These are phyloP conservation scores for Micractinium sp. DNA, from an alignment of 139 green algal genomes.

Conservation along the genomic window DNA sequence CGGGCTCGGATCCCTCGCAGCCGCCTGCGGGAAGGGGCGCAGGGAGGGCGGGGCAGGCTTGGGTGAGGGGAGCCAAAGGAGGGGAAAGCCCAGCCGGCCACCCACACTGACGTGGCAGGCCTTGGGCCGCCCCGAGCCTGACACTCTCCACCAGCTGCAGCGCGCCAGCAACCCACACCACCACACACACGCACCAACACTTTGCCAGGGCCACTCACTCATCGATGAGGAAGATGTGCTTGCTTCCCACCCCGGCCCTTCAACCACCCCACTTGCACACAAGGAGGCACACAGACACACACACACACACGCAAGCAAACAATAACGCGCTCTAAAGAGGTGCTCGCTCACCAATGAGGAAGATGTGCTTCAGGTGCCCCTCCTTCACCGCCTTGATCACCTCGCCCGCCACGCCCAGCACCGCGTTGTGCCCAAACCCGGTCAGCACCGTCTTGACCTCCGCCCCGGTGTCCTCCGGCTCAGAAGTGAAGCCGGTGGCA, in stretches of 20 bases:
- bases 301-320: not conserved
- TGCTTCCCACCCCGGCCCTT: not conserved
- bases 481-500: conserved; percentile 36
- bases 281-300: not conserved
- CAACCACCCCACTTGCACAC: not conserved
- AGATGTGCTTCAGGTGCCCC: conserved; percentile 53
- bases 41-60: not conserved
- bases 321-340: not conserved
- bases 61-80: not conserved
- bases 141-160: no score
- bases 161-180: no score
- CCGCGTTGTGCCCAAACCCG: conserved; percentile 42
- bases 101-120: not conserved
- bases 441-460: conserved; percentile 23
- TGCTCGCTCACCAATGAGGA: conserved; percentile 40
- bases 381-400: conserved; percentile 44
- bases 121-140: no score
- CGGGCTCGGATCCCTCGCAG: conserved; percentile 47
- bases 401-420: conserved; percentile 42
- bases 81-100: not conserved
- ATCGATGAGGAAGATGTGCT: no score
- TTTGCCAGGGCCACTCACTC: no score
- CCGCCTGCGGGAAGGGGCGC: not conserved
- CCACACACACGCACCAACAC: no score
- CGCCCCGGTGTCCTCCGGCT: conserved; percentile 14